These are phyloP conservation scores for Rhodamnia rubescens DNA, from an alignment of 345 rosid genomes.

Conservation along the genomic window DNA sequence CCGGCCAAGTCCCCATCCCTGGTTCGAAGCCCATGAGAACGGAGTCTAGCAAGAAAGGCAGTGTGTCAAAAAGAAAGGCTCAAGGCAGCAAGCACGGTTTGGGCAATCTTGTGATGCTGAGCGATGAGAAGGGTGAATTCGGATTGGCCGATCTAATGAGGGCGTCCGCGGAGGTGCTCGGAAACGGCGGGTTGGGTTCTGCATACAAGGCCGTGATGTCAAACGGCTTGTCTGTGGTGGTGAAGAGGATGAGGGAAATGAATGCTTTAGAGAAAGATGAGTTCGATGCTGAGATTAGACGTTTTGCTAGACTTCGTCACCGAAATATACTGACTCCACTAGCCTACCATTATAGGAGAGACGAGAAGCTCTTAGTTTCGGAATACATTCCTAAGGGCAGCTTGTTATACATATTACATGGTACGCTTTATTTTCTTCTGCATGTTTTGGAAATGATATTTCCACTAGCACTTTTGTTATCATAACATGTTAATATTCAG, in stretches of 20 bases:
- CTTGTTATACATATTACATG: conserved; percentile 50
- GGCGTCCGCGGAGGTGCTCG: conserved; percentile 73
- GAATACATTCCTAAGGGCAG: conserved; percentile 55
- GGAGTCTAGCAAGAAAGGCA: conserved; percentile 5
- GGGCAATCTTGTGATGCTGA: conserved; percentile 43
- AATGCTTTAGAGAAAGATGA: conserved; percentile 31
- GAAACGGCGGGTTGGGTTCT: conserved; percentile 47
- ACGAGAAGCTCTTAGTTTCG: conserved; percentile 63
- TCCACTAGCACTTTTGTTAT: neutral
- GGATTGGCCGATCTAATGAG: conserved; percentile 67
- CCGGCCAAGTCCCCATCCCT: conserved; percentile 41
- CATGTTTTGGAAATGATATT: neutral
- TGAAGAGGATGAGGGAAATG: conserved; percentile 63
- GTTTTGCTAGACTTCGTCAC: conserved; percentile 36
- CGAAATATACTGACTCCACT: conserved; percentile 47
- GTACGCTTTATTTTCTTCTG: conserved; percentile 6
- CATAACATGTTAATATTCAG: neutral
- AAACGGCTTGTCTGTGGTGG: conserved; percentile 45
- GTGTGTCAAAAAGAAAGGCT: conserved; percentile 17
- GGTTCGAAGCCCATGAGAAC: conserved; percentile 20
- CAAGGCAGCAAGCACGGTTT: conserved; percentile 8
- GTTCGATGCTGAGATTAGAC: conserved; percentile 45
- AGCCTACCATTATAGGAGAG: conserved; percentile 64
- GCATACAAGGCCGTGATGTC: conserved; percentile 51
- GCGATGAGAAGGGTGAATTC: conserved; percentile 45